Evolutionary conservation across 345 rosid genomes (phyloP).

Genomic region (Acer negundo): DNA sequence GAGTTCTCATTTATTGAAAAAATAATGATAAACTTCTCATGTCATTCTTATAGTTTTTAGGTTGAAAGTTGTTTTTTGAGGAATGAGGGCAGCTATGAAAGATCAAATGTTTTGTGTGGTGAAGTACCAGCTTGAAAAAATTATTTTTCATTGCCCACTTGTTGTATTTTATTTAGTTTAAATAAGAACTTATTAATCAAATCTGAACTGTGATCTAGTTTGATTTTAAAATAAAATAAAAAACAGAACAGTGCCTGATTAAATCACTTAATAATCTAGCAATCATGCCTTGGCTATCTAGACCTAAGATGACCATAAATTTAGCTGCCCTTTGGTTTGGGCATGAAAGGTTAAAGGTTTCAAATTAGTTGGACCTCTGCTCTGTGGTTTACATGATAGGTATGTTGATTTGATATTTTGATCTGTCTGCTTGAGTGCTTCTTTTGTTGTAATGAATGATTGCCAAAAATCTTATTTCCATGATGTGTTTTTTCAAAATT

Average conservation of each 20-base stretch:
- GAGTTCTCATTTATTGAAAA: neutral
- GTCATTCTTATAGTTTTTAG: neutral
- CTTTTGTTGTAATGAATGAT: neutral
- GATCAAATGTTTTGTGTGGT: neutral
- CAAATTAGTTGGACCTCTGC: slow-evolving; percentile 1
- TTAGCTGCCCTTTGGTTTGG: neutral
- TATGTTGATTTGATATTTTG: neutral
- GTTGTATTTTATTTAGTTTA: neutral
- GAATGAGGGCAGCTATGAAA: neutral
- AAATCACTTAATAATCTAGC: neutral
- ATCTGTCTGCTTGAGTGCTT: neutral
- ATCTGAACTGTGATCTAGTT: neutral
- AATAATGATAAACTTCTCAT: neutral
- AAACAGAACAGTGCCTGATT: neutral
- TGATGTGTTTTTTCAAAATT: neutral
- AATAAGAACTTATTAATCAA: neutral
- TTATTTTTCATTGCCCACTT: neutral
- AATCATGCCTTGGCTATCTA: neutral
- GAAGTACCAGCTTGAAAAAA: neutral
- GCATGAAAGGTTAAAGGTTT: neutral
- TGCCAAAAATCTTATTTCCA: neutral
- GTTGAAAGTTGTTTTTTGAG: neutral
- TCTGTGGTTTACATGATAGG: neutral
- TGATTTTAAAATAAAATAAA: too few species aligned
- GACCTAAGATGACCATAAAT: neutral